Evolutionary conservation across 1,284 basidiomycete species (phyloP).

Genomic region (Trametes hirsuta): DNA sequence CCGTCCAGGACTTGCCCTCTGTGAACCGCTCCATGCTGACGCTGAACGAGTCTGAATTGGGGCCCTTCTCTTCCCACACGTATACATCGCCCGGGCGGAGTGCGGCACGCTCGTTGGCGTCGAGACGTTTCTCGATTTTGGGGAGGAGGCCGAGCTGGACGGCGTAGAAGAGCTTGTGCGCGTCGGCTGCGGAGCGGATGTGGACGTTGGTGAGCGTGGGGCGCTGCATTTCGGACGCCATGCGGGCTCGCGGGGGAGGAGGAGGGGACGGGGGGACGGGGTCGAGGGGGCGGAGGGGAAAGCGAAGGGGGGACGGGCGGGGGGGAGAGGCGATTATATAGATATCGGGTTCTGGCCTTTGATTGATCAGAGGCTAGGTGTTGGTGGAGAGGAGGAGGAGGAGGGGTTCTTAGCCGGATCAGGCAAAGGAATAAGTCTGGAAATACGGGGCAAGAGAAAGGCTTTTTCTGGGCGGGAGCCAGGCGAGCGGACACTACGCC

Average conservation of each 20-base stretch:
- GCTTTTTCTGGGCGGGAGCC: slow-evolving; percentile 10
- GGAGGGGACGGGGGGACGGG: slow-evolving; percentile 22
- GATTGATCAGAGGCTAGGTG: slow-evolving; percentile 21
- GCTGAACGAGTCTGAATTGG: slow-evolving; percentile 41
- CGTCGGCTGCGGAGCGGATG: slow-evolving; percentile 44
- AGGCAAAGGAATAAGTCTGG: slow-evolving; percentile 20
- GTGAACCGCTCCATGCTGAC: slow-evolving; percentile 47
- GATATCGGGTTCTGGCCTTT: slow-evolving; percentile 21
- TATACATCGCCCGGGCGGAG: slow-evolving; percentile 46
- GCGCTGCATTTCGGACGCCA: slow-evolving; percentile 35
- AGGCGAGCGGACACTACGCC: slow-evolving; percentile 19
- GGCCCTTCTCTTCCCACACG: slow-evolving; percentile 48
- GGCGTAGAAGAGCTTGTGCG: slow-evolving; percentile 49
- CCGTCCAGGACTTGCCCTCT: slow-evolving; percentile 45
- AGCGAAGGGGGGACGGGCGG: slow-evolving; percentile 25
- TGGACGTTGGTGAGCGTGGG: slow-evolving; percentile 44
- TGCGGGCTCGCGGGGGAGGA: slow-evolving; percentile 12
- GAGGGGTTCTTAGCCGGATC: slow-evolving; percentile 24
- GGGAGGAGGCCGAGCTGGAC: slow-evolving; percentile 43
- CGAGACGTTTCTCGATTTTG: slow-evolving; percentile 46
- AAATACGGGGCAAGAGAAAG: slow-evolving; percentile 12
- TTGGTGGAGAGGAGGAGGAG: slow-evolving; percentile 16
- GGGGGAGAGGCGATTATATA: slow-evolving; percentile 32
- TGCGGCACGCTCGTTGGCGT: slow-evolving; percentile 44
- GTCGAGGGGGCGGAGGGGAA: slow-evolving; percentile 8